Conservation (phyloP, 371 early-diverging fungal genomes). For the Mucor velutinosus region DNA sequence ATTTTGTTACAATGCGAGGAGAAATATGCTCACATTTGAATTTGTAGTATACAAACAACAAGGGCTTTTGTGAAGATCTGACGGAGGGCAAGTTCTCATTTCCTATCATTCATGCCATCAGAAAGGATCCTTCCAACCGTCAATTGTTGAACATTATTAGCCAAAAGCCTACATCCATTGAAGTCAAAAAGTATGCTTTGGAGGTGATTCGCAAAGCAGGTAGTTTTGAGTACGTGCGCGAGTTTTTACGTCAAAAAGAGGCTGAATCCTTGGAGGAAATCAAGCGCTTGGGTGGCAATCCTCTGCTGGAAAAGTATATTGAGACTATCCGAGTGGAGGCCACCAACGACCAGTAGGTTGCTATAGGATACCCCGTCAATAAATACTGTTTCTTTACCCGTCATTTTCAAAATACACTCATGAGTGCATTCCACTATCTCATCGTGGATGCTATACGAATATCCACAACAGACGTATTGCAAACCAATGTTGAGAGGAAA, state of each 20-base stretch:
- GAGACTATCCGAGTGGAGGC: slow-evolving; percentile 10
- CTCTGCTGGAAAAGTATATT: slow-evolving; percentile 61
- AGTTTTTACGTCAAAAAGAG: slow-evolving; percentile 65
- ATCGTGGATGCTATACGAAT: neutral
- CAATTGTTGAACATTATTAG: slow-evolving; percentile 83
- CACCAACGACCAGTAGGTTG: neutral
- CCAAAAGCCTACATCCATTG: slow-evolving; percentile 78
- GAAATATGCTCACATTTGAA: neutral
- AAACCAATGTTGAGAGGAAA: neutral
- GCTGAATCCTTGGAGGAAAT: slow-evolving; percentile 62
- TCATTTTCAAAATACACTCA: neutral
- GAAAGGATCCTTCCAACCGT: slow-evolving; percentile 58
- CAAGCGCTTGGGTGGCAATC: slow-evolving; percentile 74
- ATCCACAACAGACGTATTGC: neutral
- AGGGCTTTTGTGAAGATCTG: slow-evolving; percentile 97
- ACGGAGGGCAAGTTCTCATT: slow-evolving; percentile 98
- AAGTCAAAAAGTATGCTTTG: slow-evolving; percentile 88
- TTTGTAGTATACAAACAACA: slow-evolving; percentile 80
- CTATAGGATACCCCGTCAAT: neutral
- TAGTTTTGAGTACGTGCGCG: slow-evolving; percentile 80
- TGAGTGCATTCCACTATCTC: neutral
- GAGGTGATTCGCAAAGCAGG: slow-evolving; percentile 73
- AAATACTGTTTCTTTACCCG: neutral
- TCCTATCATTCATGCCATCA: slow-evolving; percentile 89
- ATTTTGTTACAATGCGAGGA: neutral